A percentile compares a stretch with the other conserved stretches of the same genome.
Conservation (phyloP, 805 yeast species). For the Wickerhamiella sorbophila region DNA sequence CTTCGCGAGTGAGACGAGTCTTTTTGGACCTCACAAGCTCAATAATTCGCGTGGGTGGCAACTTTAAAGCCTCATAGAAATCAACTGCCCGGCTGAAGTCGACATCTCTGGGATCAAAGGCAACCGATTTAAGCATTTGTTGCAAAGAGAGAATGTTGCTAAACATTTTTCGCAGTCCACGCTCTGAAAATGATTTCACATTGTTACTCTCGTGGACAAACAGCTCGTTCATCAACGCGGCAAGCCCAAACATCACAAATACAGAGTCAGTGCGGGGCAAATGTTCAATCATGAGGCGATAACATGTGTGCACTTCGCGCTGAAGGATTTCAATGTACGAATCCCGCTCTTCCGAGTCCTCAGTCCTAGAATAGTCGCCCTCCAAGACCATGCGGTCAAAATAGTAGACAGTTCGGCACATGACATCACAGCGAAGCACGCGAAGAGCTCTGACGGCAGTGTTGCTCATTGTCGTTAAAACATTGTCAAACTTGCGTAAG, state of each 20-base stretch:
- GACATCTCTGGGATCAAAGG: conserved; percentile 37
- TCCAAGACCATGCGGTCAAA: conserved; percentile 35
- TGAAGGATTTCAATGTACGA: conserved; percentile 38
- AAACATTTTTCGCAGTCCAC: conserved; percentile 45
- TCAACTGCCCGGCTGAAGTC: conserved; percentile 38
- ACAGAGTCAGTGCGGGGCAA: conserved; percentile 22
- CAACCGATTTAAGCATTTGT: conserved; percentile 50
- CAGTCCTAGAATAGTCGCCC: conserved; percentile 37
- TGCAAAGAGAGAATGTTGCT: conserved; percentile 52
- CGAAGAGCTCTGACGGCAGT: conserved; percentile 22
- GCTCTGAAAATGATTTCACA: conserved; percentile 36
- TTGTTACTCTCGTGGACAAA: conserved; percentile 39
- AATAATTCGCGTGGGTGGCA: conserved; percentile 15
- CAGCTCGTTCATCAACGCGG: conserved; percentile 36
- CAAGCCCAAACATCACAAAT: conserved; percentile 34
- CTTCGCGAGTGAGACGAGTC: conserved; percentile 12
- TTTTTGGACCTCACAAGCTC: conserved; percentile 15
- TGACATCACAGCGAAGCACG: conserved; percentile 42
- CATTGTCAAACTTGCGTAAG: conserved; percentile 21
- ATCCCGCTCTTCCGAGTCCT: conserved; percentile 49
- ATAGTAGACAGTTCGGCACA: conserved; percentile 39
- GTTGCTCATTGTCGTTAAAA: conserved; percentile 17
- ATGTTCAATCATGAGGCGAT: conserved; percentile 28
- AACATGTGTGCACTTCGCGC: conserved; percentile 33
- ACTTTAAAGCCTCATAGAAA: conserved; percentile 34